phyloP scores from a whole-genome alignment of 805 yeast species.

The Priceomyces castillae region DNA sequence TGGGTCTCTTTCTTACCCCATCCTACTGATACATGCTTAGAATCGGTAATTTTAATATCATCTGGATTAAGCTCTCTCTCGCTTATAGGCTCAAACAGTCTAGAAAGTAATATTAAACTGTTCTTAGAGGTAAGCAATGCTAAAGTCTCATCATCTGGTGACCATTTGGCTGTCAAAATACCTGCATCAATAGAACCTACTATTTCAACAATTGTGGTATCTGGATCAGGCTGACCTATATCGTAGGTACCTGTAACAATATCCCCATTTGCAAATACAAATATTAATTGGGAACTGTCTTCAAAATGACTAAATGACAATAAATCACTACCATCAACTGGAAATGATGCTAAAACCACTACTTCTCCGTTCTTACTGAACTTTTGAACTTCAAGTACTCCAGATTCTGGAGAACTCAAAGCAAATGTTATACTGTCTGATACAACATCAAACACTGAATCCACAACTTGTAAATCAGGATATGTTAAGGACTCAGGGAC shows the following conservation, averaged over 20 bases:
- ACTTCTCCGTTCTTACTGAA: conserved; percentile 62
- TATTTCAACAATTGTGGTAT: conserved; percentile 61
- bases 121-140: conserved; percentile 62
- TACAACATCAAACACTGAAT: conserved; percentile 66
- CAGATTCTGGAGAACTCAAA: conserved; percentile 51
- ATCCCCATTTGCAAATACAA: conserved; percentile 75
- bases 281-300: conserved; percentile 62
- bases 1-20: conserved; percentile 99
- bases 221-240: conserved; percentile 41
- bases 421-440: conserved; percentile 70
- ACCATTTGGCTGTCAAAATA: conserved; percentile 74
- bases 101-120: conserved; percentile 63
- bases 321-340: conserved; percentile 41
- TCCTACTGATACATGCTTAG: conserved; percentile 91
- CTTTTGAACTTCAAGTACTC: conserved; percentile 72
- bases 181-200: conserved; percentile 85
- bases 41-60: conserved; percentile 58
- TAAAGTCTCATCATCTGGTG: conserved; percentile 86
- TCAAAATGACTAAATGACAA: conserved; percentile 65
- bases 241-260: conserved; percentile 66
- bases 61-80: conserved; percentile 57
- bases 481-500: conserved; percentile 52
- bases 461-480: conserved; percentile 59
- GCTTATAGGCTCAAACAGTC: conserved; percentile 74
- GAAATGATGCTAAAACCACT: conserved; percentile 59